Evolutionary conservation across 2,329 filamentous ascomycete genomes (phyloP), one percentile per base, ranked within the genome.

Genomic region (Neofusicoccum laricinum): DNA sequence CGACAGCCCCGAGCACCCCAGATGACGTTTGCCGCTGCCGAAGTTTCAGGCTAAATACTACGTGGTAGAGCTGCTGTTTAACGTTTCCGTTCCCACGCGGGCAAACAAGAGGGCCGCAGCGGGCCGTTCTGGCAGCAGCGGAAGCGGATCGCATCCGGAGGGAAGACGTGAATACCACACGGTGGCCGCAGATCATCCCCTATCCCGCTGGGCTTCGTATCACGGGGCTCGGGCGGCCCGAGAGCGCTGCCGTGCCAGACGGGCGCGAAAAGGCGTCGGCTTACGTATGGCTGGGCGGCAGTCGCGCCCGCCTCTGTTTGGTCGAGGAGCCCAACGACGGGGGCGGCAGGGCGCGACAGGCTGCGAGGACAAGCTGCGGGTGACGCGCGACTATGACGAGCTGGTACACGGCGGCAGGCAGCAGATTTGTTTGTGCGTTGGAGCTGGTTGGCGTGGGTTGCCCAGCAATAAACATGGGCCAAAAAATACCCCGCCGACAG

Each of bases 401-500:
- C 34, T 7, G 12, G 36, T 15, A n/a, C 12, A 25, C 6, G 36
- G 11, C 14, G 25, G 15, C 12, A 59, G 55, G 55, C 41, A 59
- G 55, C 55, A 59, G 41, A 36, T 36, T 59, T 59, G 40, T 59
- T 59, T 59, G 40, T 59, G 25, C 53, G 48, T 45, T 57, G 17
- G 50, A 15, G 62, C 43, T 55, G 62, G 51, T 64, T 48, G 41
- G 43, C 36, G 50, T 41, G 32, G 48, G 41, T 38, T 34, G 21
- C 30, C 36, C 30, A 55, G 50, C 61, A 63, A 53, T 55, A 21
- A 57, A 51, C 41, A 49, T 61, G 53, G 53, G 53, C 58, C 45
- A 63, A 40, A 53, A 32, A 55, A 53, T 63, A 63, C 61, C 61
- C 57, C 55, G 55, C 55, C 55, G 48, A 11, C 12, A 25, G 46